Conservation (phyloP, 1,284 basidiomycete genomes). For the Ganoderma meredithae region DNA sequence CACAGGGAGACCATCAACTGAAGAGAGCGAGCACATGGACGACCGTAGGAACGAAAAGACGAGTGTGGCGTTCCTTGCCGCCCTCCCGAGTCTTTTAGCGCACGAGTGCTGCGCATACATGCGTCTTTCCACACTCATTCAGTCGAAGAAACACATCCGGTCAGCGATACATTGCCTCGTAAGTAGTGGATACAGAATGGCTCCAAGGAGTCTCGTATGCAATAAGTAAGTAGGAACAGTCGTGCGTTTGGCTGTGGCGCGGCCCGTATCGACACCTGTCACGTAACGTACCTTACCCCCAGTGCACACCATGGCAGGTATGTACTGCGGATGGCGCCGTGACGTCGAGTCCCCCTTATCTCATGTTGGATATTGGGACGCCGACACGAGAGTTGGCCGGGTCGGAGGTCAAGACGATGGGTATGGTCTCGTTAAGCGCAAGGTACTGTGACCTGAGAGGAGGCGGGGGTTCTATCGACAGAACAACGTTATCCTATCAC, state of each 20-base stretch:
- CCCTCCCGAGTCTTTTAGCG: constrained; percentile 11
- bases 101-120: constrained; percentile 18
- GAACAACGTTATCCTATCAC: constrained; percentile 38
- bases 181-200: not conserved
- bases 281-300: not conserved
- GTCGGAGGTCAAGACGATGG: constrained; percentile 40
- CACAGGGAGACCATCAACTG: constrained; percentile 19
- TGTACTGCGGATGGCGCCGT: not conserved
- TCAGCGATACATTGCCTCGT: not conserved
- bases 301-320: not conserved
- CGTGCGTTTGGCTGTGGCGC: not conserved
- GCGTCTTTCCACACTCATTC: not conserved
- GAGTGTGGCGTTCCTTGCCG: constrained; percentile 1
- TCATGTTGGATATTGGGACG: constrained; percentile 27
- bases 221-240: not conserved
- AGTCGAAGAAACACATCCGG: not conserved
- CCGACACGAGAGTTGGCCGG: constrained; percentile 30
- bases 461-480: constrained; percentile 37
- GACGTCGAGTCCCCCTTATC: not conserved
- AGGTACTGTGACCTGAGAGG: constrained; percentile 29
- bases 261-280: constrained; percentile 1
- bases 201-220: not conserved
- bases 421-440: constrained; percentile 36
- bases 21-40: constrained; percentile 30
- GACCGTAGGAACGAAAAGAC: constrained; percentile 24